These are phyloP conservation scores for Spathaspora passalidarum DNA, from an alignment of 805 yeast species.

Conservation along the genomic window DNA sequence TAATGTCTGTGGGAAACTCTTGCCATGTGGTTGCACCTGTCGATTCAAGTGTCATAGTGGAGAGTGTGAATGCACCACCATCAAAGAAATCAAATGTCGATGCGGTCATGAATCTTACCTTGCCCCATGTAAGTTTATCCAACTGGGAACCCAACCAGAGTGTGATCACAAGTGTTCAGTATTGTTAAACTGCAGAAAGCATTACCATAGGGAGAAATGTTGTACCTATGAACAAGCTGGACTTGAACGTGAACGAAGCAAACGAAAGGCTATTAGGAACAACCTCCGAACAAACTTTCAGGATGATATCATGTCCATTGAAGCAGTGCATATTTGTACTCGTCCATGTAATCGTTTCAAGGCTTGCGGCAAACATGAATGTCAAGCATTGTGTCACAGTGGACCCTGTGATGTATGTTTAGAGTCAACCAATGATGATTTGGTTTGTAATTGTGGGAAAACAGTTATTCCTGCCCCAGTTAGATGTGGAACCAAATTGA, in stretches of 20 bases:
- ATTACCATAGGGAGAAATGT: constrained; percentile 66
- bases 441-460: constrained; percentile 76
- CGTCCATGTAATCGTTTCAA: constrained; percentile 59
- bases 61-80: constrained; percentile 61
- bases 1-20: constrained; percentile 54
- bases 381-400: constrained; percentile 69
- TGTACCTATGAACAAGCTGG: constrained; percentile 69
- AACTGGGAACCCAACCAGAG: constrained; percentile 49
- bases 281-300: constrained; percentile 34
- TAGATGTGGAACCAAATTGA: constrained; percentile 70
- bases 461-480: constrained; percentile 81
- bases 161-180: constrained; percentile 76
- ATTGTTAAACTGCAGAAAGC: constrained; percentile 74
- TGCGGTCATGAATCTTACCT: constrained; percentile 58
- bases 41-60: constrained; percentile 74
- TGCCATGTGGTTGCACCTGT: constrained; percentile 76
- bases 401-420: constrained; percentile 81
- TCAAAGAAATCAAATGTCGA: constrained; percentile 52
- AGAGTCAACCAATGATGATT: constrained; percentile 76
- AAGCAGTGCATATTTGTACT: constrained; percentile 72
- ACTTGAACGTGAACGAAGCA: constrained; percentile 49
- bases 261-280: constrained; percentile 48
- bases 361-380: constrained; percentile 61
- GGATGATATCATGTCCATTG: constrained; percentile 55
- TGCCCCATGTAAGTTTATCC: constrained; percentile 63